These are phyloP conservation scores for Apophysomyces sp. DNA, from an alignment of 371 early-diverging fungal species.

Conservation along the genomic window DNA sequence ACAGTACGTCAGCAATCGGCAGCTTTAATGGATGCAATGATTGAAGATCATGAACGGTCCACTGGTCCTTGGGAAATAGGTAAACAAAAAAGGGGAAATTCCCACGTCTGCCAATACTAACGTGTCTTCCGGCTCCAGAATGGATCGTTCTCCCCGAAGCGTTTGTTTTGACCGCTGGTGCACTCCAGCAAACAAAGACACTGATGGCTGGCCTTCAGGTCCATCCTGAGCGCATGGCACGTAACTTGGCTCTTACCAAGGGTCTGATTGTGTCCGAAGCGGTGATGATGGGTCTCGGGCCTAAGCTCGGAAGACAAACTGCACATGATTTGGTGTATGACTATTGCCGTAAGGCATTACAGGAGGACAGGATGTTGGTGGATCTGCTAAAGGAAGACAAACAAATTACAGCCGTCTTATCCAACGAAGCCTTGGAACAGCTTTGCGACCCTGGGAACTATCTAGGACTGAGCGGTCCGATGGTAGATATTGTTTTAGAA, in stretches of 20 bases:
- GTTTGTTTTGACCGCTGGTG: conserved; percentile 18
- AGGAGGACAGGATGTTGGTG: conserved; percentile 11
- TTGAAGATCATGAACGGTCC: conserved; percentile 19
- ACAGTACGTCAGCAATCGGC: conserved; percentile 21
- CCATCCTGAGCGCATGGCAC: conserved; percentile 12
- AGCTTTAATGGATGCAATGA: conserved; percentile 20
- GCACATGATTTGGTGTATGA: conserved; percentile 23
- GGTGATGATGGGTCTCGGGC: conserved; percentile 20
- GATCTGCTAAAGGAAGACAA: conserved; percentile 6
- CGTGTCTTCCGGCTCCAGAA: neutral
- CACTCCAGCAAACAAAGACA: conserved; percentile 8
- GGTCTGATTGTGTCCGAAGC: conserved; percentile 20
- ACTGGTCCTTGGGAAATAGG: conserved; percentile 25
- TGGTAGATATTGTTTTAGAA: conserved; percentile 14
- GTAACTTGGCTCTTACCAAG: conserved; percentile 15
- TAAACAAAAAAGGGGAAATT: conserved; percentile 1
- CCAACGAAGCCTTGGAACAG: conserved; percentile 2
- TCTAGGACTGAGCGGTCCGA: conserved; percentile 11
- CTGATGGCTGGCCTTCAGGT: conserved; percentile 18
- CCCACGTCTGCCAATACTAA: neutral
- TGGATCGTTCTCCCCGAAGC: conserved; percentile 23
- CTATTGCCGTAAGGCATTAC: conserved; percentile 11
- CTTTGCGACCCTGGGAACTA: conserved; percentile 17
- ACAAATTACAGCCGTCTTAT: neutral
- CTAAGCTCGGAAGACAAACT: conserved; percentile 13